Evolutionary conservation across 164 flowering plant species (phyloP).

Genomic region (Magnolia sinica): DNA sequence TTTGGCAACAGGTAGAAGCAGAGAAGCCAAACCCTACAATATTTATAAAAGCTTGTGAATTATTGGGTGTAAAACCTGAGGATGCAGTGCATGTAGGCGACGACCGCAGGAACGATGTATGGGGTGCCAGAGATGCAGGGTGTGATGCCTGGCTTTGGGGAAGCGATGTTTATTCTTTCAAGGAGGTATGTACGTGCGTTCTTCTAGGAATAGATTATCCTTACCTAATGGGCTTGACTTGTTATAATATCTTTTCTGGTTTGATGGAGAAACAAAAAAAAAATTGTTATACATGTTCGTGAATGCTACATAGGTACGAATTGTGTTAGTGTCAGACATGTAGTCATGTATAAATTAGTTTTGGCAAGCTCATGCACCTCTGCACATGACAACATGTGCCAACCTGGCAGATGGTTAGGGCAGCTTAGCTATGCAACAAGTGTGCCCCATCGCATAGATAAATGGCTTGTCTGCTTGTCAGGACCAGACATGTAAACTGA

Average conservation of each 20-base stretch:
- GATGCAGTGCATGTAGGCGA: conserved; percentile 98
- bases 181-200: conserved; percentile 51
- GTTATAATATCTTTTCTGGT: background rate
- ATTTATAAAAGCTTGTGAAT: conserved; percentile 91
- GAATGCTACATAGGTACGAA: background rate
- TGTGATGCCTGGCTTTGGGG: conserved; percentile 99
- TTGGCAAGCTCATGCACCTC: too few species aligned
- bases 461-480: too few species aligned
- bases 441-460: too few species aligned
- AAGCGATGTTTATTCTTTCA: conserved; percentile 86
- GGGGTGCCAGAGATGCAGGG: conserved; percentile 99
- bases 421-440: too few species aligned
- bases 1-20: conserved; percentile 63
- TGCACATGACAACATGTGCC: too few species aligned
- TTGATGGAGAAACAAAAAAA: background rate
- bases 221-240: background rate
- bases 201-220: background rate
- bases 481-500: too few species aligned
- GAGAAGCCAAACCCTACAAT: conserved; percentile 98
- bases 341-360: too few species aligned
- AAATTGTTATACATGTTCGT: background rate
- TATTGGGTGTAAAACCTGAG: conserved; percentile 85
- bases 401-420: too few species aligned
- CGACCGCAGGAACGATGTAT: conserved; percentile 92
- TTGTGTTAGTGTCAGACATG: background rate